Evolutionary conservation across 2,329 filamentous ascomycete genomes (phyloP), one percentile per base, ranked within the genome.

Genomic region (Fulvia fulva): DNA sequence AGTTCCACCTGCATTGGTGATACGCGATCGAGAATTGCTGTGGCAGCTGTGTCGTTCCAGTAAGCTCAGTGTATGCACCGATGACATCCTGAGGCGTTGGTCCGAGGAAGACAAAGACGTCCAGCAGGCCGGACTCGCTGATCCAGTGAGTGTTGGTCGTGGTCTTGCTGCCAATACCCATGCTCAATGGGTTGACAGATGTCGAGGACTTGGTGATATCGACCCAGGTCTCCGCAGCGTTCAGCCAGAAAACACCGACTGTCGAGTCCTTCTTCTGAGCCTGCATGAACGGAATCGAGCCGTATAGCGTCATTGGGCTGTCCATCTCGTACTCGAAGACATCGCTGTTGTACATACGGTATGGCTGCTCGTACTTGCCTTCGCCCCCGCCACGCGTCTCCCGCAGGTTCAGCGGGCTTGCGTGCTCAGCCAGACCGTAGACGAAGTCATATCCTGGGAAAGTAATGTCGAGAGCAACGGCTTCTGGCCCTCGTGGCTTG

Each of bases 1-100:
- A 99, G 77, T 99, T 99, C 94, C 94, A 99, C 67, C 94, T 89
- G 74, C 94, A 97, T 74, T 99, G 94, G 71, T 99, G 94, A 75
- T 97, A 97, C 12, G 85, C 94, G 65, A 99, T 86, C 1, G 93
- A 83, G 68, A 97, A 97, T 63, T 94, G 88, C 69, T 96, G 91
- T 1, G 94, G 94, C 75, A 99, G 84, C 60, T 92, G 87, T 28
- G 91, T 94, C 69, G 87, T 93, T 25, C 94, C 94, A 8, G 94
- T 99, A 47, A 99, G 84, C 73, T 96, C 90, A 62, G 87, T 87
- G 72, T 96, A 99, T 28, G 83, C 85, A 68, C 87, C 88, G 63
- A 87, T 88, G 44, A 99, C 81, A 64, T 95, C 90, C 65, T 87
- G 83, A 3, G 94, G 90, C 3, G 87, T 90, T 1, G 93, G 92